A percentile compares a stretch with the other conserved stretches of the same genome.
These are phyloP conservation scores for Boeremia lycopersici DNA, from an alignment of 2,329 filamentous ascomycete species.

Conservation along the genomic window DNA sequence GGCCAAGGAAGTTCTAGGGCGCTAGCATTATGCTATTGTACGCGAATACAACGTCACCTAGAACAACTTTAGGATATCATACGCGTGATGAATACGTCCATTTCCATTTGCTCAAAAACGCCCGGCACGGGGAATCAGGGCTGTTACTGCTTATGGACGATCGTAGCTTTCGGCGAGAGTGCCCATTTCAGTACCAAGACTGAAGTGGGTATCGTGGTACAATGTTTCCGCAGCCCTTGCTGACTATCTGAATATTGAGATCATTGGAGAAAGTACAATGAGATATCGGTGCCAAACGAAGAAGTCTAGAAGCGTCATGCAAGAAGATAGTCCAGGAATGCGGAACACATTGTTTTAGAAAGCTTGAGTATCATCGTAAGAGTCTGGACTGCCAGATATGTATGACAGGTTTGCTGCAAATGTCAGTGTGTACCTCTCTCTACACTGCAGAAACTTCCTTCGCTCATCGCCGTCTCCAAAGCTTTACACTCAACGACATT, in stretches of 20 bases:
- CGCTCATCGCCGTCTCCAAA: constrained; percentile 21
- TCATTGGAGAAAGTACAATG: constrained; percentile 51
- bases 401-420: constrained; percentile 22
- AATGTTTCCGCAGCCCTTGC: constrained; percentile 50
- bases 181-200: constrained; percentile 55
- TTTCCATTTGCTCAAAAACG: constrained; percentile 37
- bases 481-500: too few species aligned
- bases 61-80: background rate
- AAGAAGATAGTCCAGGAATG: constrained; percentile 47
- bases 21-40: constrained; percentile 28
- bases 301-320: constrained; percentile 54
- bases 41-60: constrained; percentile 28
- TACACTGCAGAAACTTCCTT: background rate
- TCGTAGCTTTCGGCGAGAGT: constrained; percentile 58
- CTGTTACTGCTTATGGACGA: constrained; percentile 51
- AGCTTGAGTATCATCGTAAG: constrained; percentile 50
- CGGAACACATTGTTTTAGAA: constrained; percentile 53
- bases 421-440: background rate
- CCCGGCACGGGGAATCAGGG: constrained; percentile 46
- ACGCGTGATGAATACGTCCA: constrained; percentile 40
- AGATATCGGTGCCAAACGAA: constrained; percentile 54
- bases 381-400: constrained; percentile 42
- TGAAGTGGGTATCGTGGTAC: constrained; percentile 58
- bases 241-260: constrained; percentile 57
- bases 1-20: constrained; percentile 31